phyloP scores from a whole-genome alignment of 2,329 filamentous ascomycete genomes.

The Elsinoe australis region DNA sequence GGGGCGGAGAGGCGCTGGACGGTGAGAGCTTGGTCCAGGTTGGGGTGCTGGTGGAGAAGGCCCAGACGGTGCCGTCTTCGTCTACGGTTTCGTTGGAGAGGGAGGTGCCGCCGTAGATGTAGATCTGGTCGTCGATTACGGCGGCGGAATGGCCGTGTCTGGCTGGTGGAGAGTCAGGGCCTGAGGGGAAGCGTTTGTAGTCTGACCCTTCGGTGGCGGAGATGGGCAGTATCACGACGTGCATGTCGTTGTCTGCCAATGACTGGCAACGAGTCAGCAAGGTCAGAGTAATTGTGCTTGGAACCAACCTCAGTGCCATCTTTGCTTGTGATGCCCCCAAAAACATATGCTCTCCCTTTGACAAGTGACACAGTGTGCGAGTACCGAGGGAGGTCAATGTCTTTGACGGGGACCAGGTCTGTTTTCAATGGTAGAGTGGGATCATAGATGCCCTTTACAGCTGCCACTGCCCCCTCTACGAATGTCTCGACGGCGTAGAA shows the following conservation, averaged over 20 bases:
- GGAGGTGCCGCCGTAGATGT: slow-evolving; percentile 37
- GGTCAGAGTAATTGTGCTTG: no score
- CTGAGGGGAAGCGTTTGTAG: slow-evolving; percentile 33
- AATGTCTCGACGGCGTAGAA: slow-evolving; percentile 31
- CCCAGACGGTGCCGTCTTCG: slow-evolving; percentile 37
- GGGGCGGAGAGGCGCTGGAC: slow-evolving; percentile 23
- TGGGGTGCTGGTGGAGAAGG: slow-evolving; percentile 36
- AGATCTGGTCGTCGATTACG: slow-evolving; percentile 39
- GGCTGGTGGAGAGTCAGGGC: slow-evolving; percentile 32
- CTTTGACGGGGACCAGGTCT: slow-evolving; percentile 42
- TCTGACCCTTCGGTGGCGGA: slow-evolving; percentile 38
- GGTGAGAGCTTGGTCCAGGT: slow-evolving; percentile 37
- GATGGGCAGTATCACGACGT: slow-evolving; percentile 45
- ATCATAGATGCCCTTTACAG: slow-evolving; percentile 41
- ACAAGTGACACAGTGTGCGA: slow-evolving; percentile 48
- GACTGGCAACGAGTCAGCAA: slow-evolving; percentile 14
- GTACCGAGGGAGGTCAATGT: slow-evolving; percentile 40
- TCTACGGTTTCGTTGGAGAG: slow-evolving; percentile 22
- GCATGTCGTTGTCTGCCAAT: slow-evolving; percentile 45
- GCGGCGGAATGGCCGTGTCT: slow-evolving; percentile 38
- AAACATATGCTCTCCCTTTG: slow-evolving; percentile 49
- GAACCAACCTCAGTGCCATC: slow-evolving; percentile 15
- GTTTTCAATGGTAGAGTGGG: slow-evolving; percentile 48
- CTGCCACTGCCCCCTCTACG: slow-evolving; percentile 36
- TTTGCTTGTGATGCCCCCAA: slow-evolving; percentile 37